Percentiles rank a stretch among this genome's conserved stretches.
These are phyloP conservation scores for Secale cereale DNA, from an alignment of 176 grass and related monocot species.

Conservation along the genomic window DNA sequence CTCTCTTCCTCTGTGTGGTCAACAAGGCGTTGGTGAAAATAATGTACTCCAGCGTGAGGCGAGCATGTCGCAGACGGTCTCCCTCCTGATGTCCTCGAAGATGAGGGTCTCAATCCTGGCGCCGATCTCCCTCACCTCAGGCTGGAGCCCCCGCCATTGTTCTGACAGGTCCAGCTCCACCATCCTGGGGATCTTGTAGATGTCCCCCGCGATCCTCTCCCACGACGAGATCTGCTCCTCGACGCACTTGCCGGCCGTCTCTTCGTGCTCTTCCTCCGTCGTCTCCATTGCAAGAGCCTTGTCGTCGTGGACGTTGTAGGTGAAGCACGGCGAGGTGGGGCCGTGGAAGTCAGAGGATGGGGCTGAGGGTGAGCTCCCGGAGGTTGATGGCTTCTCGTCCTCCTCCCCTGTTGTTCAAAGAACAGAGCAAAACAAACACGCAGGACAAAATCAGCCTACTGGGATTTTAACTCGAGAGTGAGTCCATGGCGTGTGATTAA, in stretches of 20 bases:
- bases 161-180: constrained; percentile 55
- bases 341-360: constrained; percentile 22
- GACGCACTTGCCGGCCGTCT: constrained; percentile 26
- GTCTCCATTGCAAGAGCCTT: constrained; percentile 23
- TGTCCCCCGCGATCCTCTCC: constrained; percentile 60
- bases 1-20: neutral
- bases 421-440: neutral
- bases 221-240: constrained; percentile 54
- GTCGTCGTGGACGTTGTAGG: constrained; percentile 21
- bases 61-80: constrained; percentile 65
- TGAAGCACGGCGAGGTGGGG: constrained; percentile 35
- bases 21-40: constrained; percentile 46
- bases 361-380: constrained; percentile 38
- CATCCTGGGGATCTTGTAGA: constrained; percentile 51
- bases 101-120: constrained; percentile 71
- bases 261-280: constrained; percentile 25
- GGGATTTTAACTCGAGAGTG: neutral
- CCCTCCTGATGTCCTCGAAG: constrained; percentile 82
- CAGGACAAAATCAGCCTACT: neutral
- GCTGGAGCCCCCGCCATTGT: constrained; percentile 38
- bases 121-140: constrained; percentile 50
- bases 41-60: constrained; percentile 56
- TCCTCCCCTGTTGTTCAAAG: constrained; percentile 39
- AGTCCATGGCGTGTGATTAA: neutral
- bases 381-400: constrained; percentile 62